Evolutionary conservation across 306 rosid genomes (phyloP).

Genomic region (Elaeagnus macrophylla): DNA sequence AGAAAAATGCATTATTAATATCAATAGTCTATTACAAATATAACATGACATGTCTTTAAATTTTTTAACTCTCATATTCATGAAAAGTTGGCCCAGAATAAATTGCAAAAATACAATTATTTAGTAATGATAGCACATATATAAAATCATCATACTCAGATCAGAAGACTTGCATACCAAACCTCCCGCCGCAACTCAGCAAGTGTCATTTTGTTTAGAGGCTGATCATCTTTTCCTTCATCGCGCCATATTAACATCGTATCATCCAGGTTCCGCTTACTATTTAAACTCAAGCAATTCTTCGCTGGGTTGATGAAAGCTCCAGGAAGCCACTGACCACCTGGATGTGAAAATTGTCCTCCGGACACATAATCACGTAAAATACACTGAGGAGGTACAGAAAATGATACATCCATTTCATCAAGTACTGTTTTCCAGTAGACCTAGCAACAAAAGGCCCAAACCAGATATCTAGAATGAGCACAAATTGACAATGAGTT

Average conservation of each 20-base stretch:
- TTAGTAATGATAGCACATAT: background rate
- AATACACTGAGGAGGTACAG: constrained; percentile 61
- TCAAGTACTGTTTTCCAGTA: constrained; percentile 67
- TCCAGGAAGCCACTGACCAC: constrained; percentile 88
- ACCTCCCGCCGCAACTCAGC: constrained; percentile 59
- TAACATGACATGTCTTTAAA: background rate
- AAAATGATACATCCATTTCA: constrained; percentile 59
- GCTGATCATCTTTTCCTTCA: constrained; percentile 60
- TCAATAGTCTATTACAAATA: background rate
- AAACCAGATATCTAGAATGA: constrained; percentile 12
- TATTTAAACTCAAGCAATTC: constrained; percentile 54
- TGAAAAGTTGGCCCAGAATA: too few relatives aligned
- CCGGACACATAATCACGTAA: constrained; percentile 32
- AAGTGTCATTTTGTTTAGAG: constrained; percentile 54
- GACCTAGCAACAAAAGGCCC: constrained; percentile 36
- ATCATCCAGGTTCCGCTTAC: constrained; percentile 55
- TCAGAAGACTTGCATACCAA: constrained; percentile 48
- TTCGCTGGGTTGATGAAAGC: constrained; percentile 72
- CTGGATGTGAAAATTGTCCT: constrained; percentile 33
- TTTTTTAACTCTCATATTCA: too few relatives aligned
- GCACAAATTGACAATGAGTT: constrained; percentile 7
- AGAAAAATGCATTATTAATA: constrained; percentile 9
- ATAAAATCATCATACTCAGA: constrained; percentile 4
- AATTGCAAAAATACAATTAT: too few relatives aligned
- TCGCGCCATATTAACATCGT: constrained; percentile 66